phyloP scores from a whole-genome alignment of 495 filamentous ascomycete genomes.

The Aspergillus bertholletiae region DNA sequence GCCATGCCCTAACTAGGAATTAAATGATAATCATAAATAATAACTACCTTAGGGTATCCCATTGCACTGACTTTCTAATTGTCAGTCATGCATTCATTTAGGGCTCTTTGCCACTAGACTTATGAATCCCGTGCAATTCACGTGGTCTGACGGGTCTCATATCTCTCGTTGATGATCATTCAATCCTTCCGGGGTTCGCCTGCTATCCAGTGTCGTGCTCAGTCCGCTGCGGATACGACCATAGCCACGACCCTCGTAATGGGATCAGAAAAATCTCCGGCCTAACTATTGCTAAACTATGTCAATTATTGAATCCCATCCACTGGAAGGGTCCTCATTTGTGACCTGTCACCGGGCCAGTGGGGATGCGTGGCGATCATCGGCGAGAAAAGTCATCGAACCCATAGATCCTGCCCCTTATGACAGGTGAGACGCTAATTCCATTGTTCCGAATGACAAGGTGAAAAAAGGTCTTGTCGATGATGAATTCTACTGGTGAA shows the following conservation, averaged over 20 bases:
- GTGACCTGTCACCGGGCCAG: conserved; percentile 7
- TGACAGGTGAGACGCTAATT: conserved; percentile 12
- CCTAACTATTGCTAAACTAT: conserved; percentile 7
- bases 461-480: neutral
- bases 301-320: conserved; percentile 8
- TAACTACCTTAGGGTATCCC: too few relatives aligned
- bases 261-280: neutral
- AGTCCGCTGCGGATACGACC: neutral
- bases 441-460: neutral
- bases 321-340: conserved; percentile 1
- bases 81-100: too few relatives aligned
- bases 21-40: too few relatives aligned
- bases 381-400: too few relatives aligned
- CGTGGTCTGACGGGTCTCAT: too few relatives aligned
- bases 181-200: too few relatives aligned
- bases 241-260: neutral
- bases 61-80: too few relatives aligned
- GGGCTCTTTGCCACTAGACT: too few relatives aligned
- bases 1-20: too few relatives aligned
- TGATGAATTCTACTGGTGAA: neutral
- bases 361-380: conserved; percentile 5
- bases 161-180: too few relatives aligned
- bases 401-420: too few relatives aligned
- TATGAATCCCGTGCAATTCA: too few relatives aligned
- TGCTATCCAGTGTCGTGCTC: neutral